Conservation (phyloP, 495 filamentous ascomycete species). For the Astrothelium macrocarpum region DNA sequence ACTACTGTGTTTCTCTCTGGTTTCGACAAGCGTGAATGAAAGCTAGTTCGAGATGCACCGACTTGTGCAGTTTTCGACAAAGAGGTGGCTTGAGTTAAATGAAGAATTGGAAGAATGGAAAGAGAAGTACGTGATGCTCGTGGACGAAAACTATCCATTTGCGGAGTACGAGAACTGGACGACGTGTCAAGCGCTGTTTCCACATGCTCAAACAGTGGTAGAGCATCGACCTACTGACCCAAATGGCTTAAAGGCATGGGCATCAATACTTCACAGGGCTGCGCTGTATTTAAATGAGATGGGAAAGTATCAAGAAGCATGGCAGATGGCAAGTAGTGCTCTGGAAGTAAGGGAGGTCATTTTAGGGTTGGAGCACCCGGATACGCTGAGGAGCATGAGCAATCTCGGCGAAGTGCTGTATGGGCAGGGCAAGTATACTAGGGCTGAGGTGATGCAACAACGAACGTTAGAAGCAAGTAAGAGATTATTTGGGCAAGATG, state of each 20-base stretch:
- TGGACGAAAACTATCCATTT: neutral
- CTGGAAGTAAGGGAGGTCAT: constrained; percentile 14
- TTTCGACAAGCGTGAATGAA: constrained; percentile 18
- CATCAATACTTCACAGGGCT: constrained; percentile 7
- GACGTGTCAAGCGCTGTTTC: constrained; percentile 24
- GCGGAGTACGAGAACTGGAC: constrained; percentile 24
- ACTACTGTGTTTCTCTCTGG: constrained; percentile 38
- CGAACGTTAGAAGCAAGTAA: constrained; percentile 7
- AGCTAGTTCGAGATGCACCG: constrained; percentile 8
- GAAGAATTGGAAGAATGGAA: constrained; percentile 17
- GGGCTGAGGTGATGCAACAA: constrained; percentile 14
- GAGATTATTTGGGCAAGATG: neutral
- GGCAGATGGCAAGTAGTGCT: constrained; percentile 12
- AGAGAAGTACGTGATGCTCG: constrained; percentile 11
- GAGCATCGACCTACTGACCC: constrained; percentile 4
- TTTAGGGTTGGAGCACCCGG: neutral
- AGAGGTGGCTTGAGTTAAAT: neutral
- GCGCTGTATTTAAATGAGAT: neutral
- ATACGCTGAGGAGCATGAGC: neutral
- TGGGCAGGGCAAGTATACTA: constrained; percentile 12
- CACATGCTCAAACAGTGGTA: constrained; percentile 24
- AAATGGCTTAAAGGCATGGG: constrained; percentile 10
- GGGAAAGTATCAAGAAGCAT: constrained; percentile 13
- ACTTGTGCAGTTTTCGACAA: constrained; percentile 7
- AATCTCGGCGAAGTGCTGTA: neutral